These are phyloP conservation scores for Coniophora puteana DNA, from an alignment of 1,284 basidiomycete genomes.

Conservation along the genomic window DNA sequence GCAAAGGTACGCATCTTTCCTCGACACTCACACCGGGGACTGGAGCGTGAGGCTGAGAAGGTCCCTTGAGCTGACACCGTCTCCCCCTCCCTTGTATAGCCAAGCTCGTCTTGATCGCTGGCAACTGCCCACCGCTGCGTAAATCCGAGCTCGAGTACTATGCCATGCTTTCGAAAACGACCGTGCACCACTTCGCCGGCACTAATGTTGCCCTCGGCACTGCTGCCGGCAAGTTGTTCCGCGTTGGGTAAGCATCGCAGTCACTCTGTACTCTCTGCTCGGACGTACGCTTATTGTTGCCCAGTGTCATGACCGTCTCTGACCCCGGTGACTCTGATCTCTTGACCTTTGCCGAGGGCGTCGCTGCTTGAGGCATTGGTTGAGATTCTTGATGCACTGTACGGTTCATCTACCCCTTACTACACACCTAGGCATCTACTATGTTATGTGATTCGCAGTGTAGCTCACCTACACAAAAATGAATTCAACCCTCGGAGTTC, in stretches of 20 bases:
- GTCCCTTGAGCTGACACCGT: constrained; percentile 73
- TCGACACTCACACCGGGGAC: constrained; percentile 65
- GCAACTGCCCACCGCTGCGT: constrained; percentile 98
- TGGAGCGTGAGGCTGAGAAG: constrained; percentile 97
- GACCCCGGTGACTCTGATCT: constrained; percentile 98
- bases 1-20: constrained; percentile 79
- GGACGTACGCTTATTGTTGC: constrained; percentile 9
- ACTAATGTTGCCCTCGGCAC: constrained; percentile 98
- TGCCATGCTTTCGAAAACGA: constrained; percentile 98
- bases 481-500: no score
- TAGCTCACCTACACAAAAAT: no score
- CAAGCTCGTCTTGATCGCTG: constrained; percentile 98
- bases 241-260: constrained; percentile 94
- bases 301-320: constrained; percentile 93
- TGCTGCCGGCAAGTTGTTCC: constrained; percentile 99
- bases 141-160: constrained; percentile 99
- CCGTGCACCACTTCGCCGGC: constrained; percentile 95
- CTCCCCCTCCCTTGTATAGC: constrained; percentile 46
- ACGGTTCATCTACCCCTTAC: no score
- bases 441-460: no score
- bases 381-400: no score
- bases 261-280: constrained; percentile 14
- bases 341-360: constrained; percentile 71
- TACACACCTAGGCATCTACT: no score
- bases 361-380: constrained; percentile 39